These are phyloP conservation scores for Spongospora subterranea DNA, from an alignment of 208 protist species.

Conservation along the genomic window DNA sequence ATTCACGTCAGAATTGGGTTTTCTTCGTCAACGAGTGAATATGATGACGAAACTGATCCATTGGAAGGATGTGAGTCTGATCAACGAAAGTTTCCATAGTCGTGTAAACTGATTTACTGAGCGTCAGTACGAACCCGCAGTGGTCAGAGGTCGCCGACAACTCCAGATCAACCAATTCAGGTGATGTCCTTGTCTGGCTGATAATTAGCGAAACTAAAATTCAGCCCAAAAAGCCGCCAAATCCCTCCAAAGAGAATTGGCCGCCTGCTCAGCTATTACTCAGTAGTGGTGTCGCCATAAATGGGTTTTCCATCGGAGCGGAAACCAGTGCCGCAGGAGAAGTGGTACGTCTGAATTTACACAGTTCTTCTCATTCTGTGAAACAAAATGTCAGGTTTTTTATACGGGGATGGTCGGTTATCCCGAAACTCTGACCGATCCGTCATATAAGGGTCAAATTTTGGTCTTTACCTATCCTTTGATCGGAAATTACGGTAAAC, in stretches of 20 bases:
- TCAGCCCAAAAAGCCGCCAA: too few relatives aligned
- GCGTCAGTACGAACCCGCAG: too few relatives aligned
- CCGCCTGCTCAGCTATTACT: constrained; percentile 46
- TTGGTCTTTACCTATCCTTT: constrained; percentile 95
- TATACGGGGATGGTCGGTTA: constrained; percentile 92
- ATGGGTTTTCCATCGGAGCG: constrained; percentile 94
- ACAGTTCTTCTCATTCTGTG: not conserved
- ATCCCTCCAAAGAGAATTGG: not conserved
- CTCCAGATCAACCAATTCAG: too few relatives aligned
- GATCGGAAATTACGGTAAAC: constrained; percentile 90
- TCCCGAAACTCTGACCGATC: constrained; percentile 91
- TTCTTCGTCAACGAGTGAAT: too few relatives aligned
- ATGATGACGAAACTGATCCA: too few relatives aligned
- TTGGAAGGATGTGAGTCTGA: too few relatives aligned
- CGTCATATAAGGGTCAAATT: constrained; percentile 96
- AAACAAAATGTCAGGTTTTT: constrained; percentile 77
- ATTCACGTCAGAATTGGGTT: too few relatives aligned
- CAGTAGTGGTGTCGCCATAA: constrained; percentile 81
- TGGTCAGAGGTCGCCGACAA: too few relatives aligned
- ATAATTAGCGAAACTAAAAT: too few relatives aligned
- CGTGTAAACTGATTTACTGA: too few relatives aligned
- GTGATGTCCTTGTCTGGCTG: too few relatives aligned
- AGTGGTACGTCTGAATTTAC: constrained; percentile 81
- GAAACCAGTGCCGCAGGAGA: constrained; percentile 79
- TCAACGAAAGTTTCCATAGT: too few relatives aligned